Conservation (phyloP, 73 alveolate genomes). For the Paramecium biaurelia region DNA sequence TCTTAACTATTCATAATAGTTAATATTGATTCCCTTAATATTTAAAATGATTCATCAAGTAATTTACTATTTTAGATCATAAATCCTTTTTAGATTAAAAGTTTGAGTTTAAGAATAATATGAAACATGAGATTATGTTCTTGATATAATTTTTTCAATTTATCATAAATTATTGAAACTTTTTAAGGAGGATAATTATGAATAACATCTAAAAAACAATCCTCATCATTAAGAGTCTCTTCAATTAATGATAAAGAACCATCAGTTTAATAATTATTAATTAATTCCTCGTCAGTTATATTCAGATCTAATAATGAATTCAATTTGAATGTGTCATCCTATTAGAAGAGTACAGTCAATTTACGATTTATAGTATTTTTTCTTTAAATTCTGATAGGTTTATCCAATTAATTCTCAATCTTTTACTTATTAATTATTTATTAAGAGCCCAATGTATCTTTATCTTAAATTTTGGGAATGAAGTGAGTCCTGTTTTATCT, state of each 20-base stretch:
- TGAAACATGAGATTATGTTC: slow-evolving; percentile 35
- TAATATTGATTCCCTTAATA: not conserved
- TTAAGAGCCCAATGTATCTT: not conserved
- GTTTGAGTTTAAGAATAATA: slow-evolving; percentile 10
- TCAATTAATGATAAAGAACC: slow-evolving; percentile 16
- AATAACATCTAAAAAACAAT: slow-evolving; percentile 8
- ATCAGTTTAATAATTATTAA: not conserved
- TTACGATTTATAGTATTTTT: not conserved
- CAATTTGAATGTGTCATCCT: slow-evolving; percentile 35
- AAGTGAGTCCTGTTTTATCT: slow-evolving; percentile 22
- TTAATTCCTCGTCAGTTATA: not conserved
- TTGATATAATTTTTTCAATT: not conserved
- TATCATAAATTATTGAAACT: slow-evolving; percentile 42
- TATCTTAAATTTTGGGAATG: not conserved
- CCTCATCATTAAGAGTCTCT: slow-evolving; percentile 42
- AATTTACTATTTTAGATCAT: not conserved
- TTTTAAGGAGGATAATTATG: slow-evolving; percentile 39
- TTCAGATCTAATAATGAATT: not conserved
- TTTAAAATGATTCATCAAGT: slow-evolving; percentile 32
- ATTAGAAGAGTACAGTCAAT: not conserved
- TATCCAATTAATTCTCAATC: not conserved
- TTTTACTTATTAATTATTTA: not conserved
- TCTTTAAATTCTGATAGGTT: not conserved
- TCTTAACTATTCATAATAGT: slow-evolving; percentile 7
- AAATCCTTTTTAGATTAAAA: not conserved